Evolutionary conservation across 495 filamentous ascomycete species (phyloP), one percentile per base, ranked within the genome.

Genomic region (Neohortaea acidophila): DNA sequence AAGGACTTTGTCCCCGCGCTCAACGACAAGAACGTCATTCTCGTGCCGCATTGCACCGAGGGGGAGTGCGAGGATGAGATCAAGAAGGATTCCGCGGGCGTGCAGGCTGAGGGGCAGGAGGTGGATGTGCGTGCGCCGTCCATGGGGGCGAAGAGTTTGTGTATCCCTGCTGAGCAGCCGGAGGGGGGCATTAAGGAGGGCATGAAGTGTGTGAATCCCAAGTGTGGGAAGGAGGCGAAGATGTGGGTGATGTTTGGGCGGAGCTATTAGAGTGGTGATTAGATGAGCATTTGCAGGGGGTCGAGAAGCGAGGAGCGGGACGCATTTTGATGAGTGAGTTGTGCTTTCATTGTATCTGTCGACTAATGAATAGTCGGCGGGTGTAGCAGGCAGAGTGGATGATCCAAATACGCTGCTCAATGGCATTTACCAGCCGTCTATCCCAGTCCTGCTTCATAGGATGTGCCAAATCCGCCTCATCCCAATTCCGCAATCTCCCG

Each of bases 131-230:
- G 74, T 51, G 81, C 80, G 14, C 89, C 91, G 32, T 78, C 73
- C 46, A 96, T 96, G 91, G 89, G 89, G 44, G 91, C 89, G 52
- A 97, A 97, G 74, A 81, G 75, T 44, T 67, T 97, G 51, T 97
- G 89, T 59, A 94, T 97, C 67, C 89, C 91, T 15, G 93, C 93
- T 54, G 82, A 96, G 47, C 89, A 96, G 68, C 84, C 87, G 24
- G 82, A 76, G 24, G 45, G 41, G 11, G 25, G 15, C 12, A 59
- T 94, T 41, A 63, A 73, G 41, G 62, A 72, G 44, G 86, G 83
- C 57, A 93, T 84, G 35, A 85, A 85, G 62, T 97, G 89, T 58
- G 62, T 77, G 44, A 91, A 82, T 65, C 84, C 91, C 20, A 70
- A 91, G 45, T 97, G 89, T 59, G 61, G 53, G 29, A 65, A 64